These are phyloP conservation scores for Leccinum uliginosum DNA, from an alignment of 768 basidiomycete species.

Conservation along the genomic window DNA sequence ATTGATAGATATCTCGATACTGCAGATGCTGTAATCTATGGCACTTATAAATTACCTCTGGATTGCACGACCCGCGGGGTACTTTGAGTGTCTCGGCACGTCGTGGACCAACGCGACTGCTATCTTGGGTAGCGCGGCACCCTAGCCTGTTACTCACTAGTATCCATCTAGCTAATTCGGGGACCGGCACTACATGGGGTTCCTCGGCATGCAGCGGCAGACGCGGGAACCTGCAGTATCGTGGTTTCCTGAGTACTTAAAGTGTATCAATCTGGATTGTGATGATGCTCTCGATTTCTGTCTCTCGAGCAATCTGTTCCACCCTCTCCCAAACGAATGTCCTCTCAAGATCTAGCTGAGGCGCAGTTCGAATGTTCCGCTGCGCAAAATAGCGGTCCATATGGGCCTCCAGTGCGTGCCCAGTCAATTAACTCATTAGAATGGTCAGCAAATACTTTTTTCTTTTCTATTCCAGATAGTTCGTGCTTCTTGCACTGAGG, in stretches of 20 bases:
- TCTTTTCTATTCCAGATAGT: neutral
- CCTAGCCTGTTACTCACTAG: neutral
- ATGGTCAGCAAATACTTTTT: neutral
- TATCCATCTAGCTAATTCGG: neutral
- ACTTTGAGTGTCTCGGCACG: neutral
- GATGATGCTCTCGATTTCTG: neutral
- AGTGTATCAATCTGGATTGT: conserved; percentile 5
- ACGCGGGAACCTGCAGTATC: neutral
- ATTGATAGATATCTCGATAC: neutral
- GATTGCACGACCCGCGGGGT: neutral
- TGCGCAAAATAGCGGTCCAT: neutral
- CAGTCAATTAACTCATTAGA: neutral
- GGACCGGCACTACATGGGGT: conserved; percentile 9
- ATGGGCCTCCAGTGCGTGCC: conserved; percentile 1
- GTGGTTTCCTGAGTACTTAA: conserved; percentile 12
- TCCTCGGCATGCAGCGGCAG: conserved; percentile 13
- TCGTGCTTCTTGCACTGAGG: neutral
- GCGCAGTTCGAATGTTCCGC: neutral
- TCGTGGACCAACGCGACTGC: neutral
- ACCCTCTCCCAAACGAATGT: conserved; percentile 1
- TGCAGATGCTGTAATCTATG: neutral
- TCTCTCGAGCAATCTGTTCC: neutral
- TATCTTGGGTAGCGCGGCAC: conserved; percentile 1
- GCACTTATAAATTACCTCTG: neutral
- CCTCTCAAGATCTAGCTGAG: neutral